These are phyloP conservation scores for Ogataea parapolymorpha DNA, from an alignment of 805 yeast genomes.

Conservation along the genomic window DNA sequence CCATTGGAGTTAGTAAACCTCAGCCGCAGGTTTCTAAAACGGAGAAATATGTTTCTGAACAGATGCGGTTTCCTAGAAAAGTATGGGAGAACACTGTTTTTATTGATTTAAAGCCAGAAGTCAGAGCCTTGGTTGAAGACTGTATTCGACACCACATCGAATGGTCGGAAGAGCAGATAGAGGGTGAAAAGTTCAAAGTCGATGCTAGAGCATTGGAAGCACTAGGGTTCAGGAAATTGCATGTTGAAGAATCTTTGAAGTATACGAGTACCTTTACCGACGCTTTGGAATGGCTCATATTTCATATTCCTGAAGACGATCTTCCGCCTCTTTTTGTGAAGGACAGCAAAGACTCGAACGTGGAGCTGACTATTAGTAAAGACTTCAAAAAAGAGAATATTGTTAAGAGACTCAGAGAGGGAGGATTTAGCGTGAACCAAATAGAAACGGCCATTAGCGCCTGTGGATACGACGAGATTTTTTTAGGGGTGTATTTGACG, in stretches of 20 bases:
- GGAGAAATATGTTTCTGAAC: conserved; percentile 9
- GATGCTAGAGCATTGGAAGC: conserved; percentile 21
- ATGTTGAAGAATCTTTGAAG: conserved; percentile 66
- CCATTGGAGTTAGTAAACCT: conserved; percentile 28
- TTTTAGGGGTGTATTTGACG: conserved; percentile 50
- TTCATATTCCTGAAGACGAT: conserved; percentile 94
- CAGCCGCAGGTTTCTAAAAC: conserved; percentile 1
- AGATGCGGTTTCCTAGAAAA: conserved; percentile 42
- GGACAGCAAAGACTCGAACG: conserved; percentile 53
- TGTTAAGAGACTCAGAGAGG: conserved; percentile 53
- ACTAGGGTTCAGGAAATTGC: conserved; percentile 68
- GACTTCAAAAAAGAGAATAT: conserved; percentile 55
- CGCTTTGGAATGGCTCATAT: conserved; percentile 71
- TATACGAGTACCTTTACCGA: conserved; percentile 51
- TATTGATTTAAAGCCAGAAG: conserved; percentile 62
- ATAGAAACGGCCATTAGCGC: conserved; percentile 47
- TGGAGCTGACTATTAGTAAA: conserved; percentile 52
- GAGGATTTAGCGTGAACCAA: conserved; percentile 71
- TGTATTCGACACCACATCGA: conserved; percentile 54
- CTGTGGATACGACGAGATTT: conserved; percentile 42
- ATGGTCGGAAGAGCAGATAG: conserved; percentile 42
- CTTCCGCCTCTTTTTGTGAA: conserved; percentile 66
- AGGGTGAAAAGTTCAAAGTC: conserved; percentile 10
- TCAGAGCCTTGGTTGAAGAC: conserved; percentile 60
- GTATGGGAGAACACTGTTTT: conserved; percentile 71